These are phyloP conservation scores for Colletotrichum ledebouriae DNA, from an alignment of 2,329 filamentous ascomycete species.

Conservation along the genomic window DNA sequence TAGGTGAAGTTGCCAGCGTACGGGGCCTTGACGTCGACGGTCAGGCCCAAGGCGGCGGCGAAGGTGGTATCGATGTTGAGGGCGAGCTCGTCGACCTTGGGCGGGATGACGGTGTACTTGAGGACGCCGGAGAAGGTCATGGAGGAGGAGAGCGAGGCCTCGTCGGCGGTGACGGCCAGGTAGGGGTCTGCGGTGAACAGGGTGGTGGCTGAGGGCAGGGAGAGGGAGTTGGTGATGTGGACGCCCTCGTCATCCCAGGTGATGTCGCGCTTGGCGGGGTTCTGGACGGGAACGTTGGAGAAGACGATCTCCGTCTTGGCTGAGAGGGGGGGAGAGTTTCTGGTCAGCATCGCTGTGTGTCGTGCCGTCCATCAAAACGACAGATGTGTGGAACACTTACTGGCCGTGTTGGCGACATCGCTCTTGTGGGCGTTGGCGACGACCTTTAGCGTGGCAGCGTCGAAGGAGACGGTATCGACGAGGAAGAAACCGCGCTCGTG, in stretches of 20 bases:
- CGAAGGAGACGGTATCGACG: conserved; percentile 41
- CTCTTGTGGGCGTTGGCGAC: conserved; percentile 45
- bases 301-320: conserved; percentile 44
- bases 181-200: conserved; percentile 42
- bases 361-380: too few species aligned
- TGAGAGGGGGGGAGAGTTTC: not conserved
- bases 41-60: conserved; percentile 41
- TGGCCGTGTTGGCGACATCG: conserved; percentile 45
- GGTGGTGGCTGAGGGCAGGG: conserved; percentile 43
- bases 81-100: conserved; percentile 43
- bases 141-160: conserved; percentile 43
- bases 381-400: conserved; percentile 24
- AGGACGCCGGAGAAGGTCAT: conserved; percentile 45
- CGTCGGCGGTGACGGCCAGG: conserved; percentile 44
- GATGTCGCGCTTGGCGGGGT: conserved; percentile 43
- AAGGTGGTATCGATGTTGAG: conserved; percentile 45
- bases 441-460: conserved; percentile 41
- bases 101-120: conserved; percentile 43
- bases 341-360: not conserved
- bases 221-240: conserved; percentile 43
- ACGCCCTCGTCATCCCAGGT: conserved; percentile 43
- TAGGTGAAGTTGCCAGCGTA: conserved; percentile 43
- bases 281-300: conserved; percentile 42
- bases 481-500: conserved; percentile 46
- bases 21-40: conserved; percentile 41